A percentile compares a stretch with the other conserved stretches of the same genome.
Evolutionary conservation across 2,329 filamentous ascomycete genomes (phyloP).

Genomic region (Aspergillus pseudonomiae): DNA sequence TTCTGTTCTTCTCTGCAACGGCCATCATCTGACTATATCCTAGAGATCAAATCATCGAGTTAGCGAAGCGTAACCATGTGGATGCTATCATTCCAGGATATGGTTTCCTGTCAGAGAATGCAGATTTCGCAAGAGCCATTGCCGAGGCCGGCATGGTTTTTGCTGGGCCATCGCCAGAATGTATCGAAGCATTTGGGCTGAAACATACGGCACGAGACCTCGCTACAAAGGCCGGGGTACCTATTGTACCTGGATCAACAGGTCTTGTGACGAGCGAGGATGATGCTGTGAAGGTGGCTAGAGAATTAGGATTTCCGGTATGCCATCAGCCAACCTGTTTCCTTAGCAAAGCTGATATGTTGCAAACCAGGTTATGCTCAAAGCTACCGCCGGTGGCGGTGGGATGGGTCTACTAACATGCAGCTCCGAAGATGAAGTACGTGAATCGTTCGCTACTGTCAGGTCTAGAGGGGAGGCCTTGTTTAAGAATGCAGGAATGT

Average conservation of each 20-base stretch:
- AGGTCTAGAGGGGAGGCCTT: constrained; percentile 75
- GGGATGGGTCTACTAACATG: constrained; percentile 86
- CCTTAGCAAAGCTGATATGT: constrained; percentile 4
- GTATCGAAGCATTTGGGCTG: constrained; percentile 60
- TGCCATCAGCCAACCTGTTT: not conserved
- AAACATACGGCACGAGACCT: constrained; percentile 61
- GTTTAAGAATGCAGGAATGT: constrained; percentile 81
- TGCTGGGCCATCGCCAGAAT: constrained; percentile 59
- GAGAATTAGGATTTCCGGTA: constrained; percentile 54
- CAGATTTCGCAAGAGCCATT: constrained; percentile 60
- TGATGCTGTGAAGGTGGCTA: constrained; percentile 50
- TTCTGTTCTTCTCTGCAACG: not conserved
- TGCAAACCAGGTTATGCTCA: constrained; percentile 64
- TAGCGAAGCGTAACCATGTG: constrained; percentile 53
- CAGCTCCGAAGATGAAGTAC: constrained; percentile 67
- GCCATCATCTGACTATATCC: not conserved
- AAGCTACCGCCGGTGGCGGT: constrained; percentile 79
- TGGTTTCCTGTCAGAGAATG: constrained; percentile 67
- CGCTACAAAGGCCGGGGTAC: constrained; percentile 56
- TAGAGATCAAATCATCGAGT: constrained; percentile 46
- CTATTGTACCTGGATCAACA: constrained; percentile 58
- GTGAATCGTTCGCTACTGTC: constrained; percentile 70
- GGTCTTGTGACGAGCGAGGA: constrained; percentile 52
- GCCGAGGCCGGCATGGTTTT: constrained; percentile 59
- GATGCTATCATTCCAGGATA: constrained; percentile 69